Conservation (phyloP, 2,329 filamentous ascomycete genomes). For the Meredithiella fracta region DNA sequence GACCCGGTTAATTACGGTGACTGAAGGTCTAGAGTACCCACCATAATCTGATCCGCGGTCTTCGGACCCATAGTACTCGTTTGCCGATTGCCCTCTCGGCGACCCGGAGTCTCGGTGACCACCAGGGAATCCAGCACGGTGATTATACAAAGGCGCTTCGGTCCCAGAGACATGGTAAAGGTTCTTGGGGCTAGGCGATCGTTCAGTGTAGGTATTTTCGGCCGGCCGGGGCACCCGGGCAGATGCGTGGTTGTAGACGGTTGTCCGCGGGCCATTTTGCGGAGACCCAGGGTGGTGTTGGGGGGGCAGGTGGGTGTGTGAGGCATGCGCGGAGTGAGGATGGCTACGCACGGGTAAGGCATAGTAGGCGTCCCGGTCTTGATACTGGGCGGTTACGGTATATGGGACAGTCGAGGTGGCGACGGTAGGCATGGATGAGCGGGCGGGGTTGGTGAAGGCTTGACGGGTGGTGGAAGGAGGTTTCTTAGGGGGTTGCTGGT, state of each 20-base stretch:
- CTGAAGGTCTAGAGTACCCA: neutral
- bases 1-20: neutral
- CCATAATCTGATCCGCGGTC: neutral
- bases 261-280: neutral
- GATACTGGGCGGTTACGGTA: neutral
- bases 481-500: slow-evolving; percentile 22
- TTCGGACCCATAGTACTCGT: neutral
- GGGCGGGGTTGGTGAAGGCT: slow-evolving; percentile 31
- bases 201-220: neutral
- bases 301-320: slow-evolving; percentile 4
- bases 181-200: neutral
- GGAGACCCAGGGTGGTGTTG: neutral
- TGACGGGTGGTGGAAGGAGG: slow-evolving; percentile 28
- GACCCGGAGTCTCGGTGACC: neutral
- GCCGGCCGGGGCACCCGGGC: neutral
- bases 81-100: neutral
- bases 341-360: neutral
- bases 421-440: slow-evolving; percentile 35
- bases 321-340: slow-evolving; percentile 6
- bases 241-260: neutral
- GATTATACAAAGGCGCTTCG: neutral
- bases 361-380: neutral
- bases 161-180: neutral
- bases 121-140: too few species aligned
- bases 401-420: neutral